These are phyloP conservation scores for Syzygium grande DNA, from an alignment of 345 rosid species.

Conservation along the genomic window DNA sequence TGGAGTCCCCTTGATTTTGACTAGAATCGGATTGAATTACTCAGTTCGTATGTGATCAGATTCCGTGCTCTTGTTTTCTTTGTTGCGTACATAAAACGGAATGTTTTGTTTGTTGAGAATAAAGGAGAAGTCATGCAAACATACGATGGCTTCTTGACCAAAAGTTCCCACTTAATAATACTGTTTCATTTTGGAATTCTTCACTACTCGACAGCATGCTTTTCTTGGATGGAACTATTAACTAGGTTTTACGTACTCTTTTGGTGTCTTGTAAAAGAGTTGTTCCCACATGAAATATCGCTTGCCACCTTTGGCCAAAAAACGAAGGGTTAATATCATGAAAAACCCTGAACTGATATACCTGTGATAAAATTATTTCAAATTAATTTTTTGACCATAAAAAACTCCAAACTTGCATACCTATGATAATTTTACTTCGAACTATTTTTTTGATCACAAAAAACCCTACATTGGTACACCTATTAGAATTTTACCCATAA, in stretches of 20 bases:
- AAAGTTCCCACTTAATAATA: neutral
- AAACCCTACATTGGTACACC: no score
- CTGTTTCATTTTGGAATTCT: neutral
- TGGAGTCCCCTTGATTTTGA: neutral
- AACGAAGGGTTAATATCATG: no score
- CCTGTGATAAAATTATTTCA: no score
- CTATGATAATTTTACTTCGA: no score
- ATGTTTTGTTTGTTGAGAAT: neutral
- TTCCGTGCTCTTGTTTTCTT: neutral
- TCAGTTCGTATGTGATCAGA: neutral
- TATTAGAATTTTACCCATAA: no score
- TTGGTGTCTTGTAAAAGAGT: neutral
- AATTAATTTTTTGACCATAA: no score
- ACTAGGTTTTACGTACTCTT: neutral
- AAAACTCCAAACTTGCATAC: no score
- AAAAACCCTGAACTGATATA: no score
- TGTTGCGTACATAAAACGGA: fast-evolving
- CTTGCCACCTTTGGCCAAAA: no score
- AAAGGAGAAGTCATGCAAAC: neutral
- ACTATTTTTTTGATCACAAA: no score
- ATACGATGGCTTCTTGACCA: neutral
- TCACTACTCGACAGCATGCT: neutral
- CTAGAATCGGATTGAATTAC: neutral
- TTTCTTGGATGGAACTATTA: neutral
- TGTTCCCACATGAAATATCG: no score